Base-by-base conservation (phyloP, 768 basidiomycete genomes). In the Chalciporus piperatus region DNA sequence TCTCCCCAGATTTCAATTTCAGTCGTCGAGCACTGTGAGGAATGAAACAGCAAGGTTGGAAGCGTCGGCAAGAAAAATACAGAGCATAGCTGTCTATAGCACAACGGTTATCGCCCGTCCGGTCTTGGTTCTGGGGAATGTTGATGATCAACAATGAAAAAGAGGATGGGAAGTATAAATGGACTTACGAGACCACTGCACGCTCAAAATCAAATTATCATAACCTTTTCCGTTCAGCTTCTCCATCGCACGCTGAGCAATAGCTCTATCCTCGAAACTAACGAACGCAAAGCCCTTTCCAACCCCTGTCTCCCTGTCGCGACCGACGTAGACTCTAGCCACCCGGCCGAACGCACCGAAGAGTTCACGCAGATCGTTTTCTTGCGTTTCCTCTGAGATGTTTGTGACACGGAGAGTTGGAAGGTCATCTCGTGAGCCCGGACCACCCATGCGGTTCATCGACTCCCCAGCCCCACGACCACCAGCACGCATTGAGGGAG, bases 221-320 rank as follows among this genome's bases (percentile, higher is more conserved):
- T 96, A 98, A 19, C 92, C 94, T 62, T 82, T 81, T 22, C 95
- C 96, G 62, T 98, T 79, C 58, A 94, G 84, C 71, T 93, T 96
- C 62, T 90, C 84, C 75, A 97, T 86, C 39, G 97, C 97, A 65
- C 76, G 80, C 71, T 96, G 90, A 17, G 92, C 97, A 47, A 77
- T 74, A 11, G 80, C 75, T 64, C 78, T 77, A 14, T 87, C 86
- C 65, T 98, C 96, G 63, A 97, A 99, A 68, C 88, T 92, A 49
- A 99, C 95, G 61, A 98, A 98, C 14, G 95, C 96, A 68, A 96
- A 97, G 44, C 96, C 96, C 71, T 96, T 97, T 51, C 94, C 94
- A 19, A 88, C 80, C 41, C 95, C 92, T 9, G 96, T 98, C 62
- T 97, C 95, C 47, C 92, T 79, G 68, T 99, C 97, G 41, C 90